Evolutionary conservation across 176 grass and related monocot species (phyloP).

Genomic region (Tuctoria greenei): DNA sequence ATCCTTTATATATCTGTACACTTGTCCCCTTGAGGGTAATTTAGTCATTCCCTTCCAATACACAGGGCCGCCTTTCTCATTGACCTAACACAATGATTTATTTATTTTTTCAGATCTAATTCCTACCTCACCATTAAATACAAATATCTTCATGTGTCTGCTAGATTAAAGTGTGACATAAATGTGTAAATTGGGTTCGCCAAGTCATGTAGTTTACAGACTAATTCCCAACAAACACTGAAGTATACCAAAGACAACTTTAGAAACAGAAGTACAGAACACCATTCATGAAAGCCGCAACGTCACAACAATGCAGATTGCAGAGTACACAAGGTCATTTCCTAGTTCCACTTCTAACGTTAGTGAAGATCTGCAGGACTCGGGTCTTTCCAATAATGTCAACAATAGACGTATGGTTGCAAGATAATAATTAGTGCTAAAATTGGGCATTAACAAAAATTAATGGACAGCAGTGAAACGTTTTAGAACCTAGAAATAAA

Average conservation of each 20-base stretch:
- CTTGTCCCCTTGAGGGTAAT: too few species aligned
- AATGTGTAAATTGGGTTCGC: slow-evolving; percentile 3
- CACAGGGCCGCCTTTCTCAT: too few species aligned
- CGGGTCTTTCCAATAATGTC: not conserved
- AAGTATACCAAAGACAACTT: not conserved
- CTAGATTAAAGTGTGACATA: slow-evolving; percentile 21
- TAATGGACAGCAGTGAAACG: not conserved
- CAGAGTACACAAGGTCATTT: slow-evolving; percentile 11
- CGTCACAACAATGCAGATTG: not conserved
- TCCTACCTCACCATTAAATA: slow-evolving; percentile 18
- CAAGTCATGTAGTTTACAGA: slow-evolving; percentile 18
- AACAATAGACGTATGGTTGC: not conserved
- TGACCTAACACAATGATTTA: not conserved
- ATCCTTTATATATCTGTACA: too few species aligned
- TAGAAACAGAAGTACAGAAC: slow-evolving; percentile 10
- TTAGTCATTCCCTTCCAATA: too few species aligned
- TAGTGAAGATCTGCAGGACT: not conserved
- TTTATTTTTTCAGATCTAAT: slow-evolving; percentile 7
- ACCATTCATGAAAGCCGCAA: slow-evolving; percentile 14
- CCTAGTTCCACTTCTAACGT: not conserved
- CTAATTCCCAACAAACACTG: slow-evolving; percentile 10
- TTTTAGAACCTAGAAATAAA: slow-evolving; percentile 10
- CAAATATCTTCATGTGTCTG: not conserved
- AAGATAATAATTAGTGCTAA: not conserved
- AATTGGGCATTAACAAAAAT: not conserved